phyloP scores from a whole-genome alignment of 2,329 filamentous ascomycete genomes.

The Neopestalotiopsis sp. region DNA sequence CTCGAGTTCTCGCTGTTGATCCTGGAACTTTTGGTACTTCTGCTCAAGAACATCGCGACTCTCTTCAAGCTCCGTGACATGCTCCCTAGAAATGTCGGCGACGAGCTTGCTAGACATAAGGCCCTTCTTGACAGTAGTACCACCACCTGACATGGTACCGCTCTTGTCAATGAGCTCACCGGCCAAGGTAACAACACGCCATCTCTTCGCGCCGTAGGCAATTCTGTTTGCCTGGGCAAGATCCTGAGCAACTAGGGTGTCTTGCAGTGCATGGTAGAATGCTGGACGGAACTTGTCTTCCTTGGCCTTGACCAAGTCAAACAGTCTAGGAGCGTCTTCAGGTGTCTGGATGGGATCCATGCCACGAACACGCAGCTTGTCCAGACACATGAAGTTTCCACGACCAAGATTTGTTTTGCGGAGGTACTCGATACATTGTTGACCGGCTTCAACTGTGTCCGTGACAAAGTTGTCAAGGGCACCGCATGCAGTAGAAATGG shows the following conservation, averaged over 20 bases:
- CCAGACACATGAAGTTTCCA: slow-evolving; percentile 95
- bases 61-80: slow-evolving; percentile 83
- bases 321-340: slow-evolving; percentile 88
- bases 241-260: slow-evolving; percentile 91
- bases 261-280: slow-evolving; percentile 94
- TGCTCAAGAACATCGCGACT: slow-evolving; percentile 86
- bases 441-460: slow-evolving; percentile 92
- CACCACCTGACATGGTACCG: slow-evolving; percentile 98
- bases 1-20: slow-evolving; percentile 82
- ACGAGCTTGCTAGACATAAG: slow-evolving; percentile 96
- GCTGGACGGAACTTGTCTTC: slow-evolving; percentile 85
- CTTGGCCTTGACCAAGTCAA: slow-evolving; percentile 90
- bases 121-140: slow-evolving; percentile 85
- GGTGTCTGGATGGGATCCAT: slow-evolving; percentile 84
- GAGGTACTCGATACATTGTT: slow-evolving; percentile 97
- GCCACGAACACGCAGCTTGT: slow-evolving; percentile 81
- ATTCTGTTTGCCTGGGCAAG: slow-evolving; percentile 97
- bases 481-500: slow-evolving; percentile 96
- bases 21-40: slow-evolving; percentile 83
- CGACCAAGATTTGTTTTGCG: slow-evolving; percentile 96
- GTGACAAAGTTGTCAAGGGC: slow-evolving; percentile 95
- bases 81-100: slow-evolving; percentile 85
- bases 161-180: slow-evolving; percentile 97
- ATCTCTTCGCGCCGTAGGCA: slow-evolving; percentile 89
- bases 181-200: slow-evolving; percentile 94